phyloP scores from a whole-genome alignment of 2,329 filamentous ascomycete genomes.

The Alternaria panax region DNA sequence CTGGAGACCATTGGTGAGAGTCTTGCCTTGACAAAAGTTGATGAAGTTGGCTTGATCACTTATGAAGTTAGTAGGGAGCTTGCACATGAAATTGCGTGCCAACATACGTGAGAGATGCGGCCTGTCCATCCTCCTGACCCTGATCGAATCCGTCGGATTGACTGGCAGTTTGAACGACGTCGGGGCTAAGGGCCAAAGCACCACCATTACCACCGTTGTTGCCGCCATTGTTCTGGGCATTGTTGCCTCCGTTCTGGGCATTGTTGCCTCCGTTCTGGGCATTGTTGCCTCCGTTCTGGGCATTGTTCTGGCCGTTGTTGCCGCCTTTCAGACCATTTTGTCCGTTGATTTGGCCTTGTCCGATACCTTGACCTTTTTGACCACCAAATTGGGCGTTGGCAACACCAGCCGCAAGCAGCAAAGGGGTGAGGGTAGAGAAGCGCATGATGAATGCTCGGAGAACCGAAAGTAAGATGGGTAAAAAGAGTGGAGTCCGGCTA shows the following conservation, averaged over 20 bases:
- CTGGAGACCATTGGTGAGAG: slow-evolving; percentile 64
- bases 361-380: slow-evolving; percentile 1
- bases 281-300: slow-evolving; percentile 18
- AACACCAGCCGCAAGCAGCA: slow-evolving; percentile 47
- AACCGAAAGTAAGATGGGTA: slow-evolving; percentile 29
- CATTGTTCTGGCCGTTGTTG: slow-evolving; percentile 19
- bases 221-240: slow-evolving; percentile 3
- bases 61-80: slow-evolving; percentile 8
- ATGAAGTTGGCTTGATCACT: slow-evolving; percentile 65
- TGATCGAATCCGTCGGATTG: slow-evolving; percentile 51
- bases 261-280: slow-evolving; percentile 22
- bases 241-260: slow-evolving; percentile 3
- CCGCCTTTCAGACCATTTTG: slow-evolving; percentile 23
- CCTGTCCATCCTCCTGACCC: slow-evolving; percentile 50
- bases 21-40: slow-evolving; percentile 65
- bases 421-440: slow-evolving; percentile 43
- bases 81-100: neutral
- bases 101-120: slow-evolving; percentile 57
- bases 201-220: slow-evolving; percentile 16
- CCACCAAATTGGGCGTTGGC: slow-evolving; percentile 43
- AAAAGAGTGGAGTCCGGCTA: slow-evolving; percentile 50
- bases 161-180: slow-evolving; percentile 55
- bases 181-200: slow-evolving; percentile 44
- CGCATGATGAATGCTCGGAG: slow-evolving; percentile 39
- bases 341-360: slow-evolving; percentile 15